phyloP scores from a whole-genome alignment of 2,329 filamentous ascomycete genomes.

The Nemania sp. region DNA sequence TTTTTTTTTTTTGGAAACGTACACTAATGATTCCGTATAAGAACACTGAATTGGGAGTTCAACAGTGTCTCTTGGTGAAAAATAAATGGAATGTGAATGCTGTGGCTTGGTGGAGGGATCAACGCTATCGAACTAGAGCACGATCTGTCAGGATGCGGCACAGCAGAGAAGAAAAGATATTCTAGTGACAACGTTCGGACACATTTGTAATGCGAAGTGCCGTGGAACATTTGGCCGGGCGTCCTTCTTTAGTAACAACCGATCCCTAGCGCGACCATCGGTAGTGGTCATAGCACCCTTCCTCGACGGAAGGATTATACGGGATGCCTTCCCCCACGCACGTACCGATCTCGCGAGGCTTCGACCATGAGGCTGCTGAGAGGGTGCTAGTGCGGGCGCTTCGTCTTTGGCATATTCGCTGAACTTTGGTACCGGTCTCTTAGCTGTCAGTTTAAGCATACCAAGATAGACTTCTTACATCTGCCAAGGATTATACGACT shows the following conservation, averaged over 20 bases:
- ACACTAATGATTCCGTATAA: too few relatives aligned
- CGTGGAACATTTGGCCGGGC: background rate
- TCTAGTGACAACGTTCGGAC: too few relatives aligned
- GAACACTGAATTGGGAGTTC: too few relatives aligned
- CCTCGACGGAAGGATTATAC: slow-evolving; percentile 18
- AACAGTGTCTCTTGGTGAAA: too few relatives aligned
- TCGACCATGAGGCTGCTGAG: slow-evolving; percentile 8
- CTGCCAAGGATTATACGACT: slow-evolving; percentile 19
- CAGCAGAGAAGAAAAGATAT: too few relatives aligned
- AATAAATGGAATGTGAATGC: too few relatives aligned
- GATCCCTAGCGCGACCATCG: too few relatives aligned
- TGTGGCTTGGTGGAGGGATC: too few relatives aligned
- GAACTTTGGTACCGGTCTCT: background rate
- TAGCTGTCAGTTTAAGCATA: background rate
- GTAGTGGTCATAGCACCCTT: background rate
- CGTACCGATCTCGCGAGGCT: background rate
- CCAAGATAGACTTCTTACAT: background rate
- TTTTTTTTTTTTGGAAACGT: background rate
- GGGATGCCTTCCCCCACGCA: background rate
- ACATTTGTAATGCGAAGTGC: background rate
- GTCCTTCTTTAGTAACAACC: background rate
- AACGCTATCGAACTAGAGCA: too few relatives aligned
- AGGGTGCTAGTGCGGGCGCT: background rate
- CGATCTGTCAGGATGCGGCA: too few relatives aligned
- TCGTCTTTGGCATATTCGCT: background rate